Conservation (phyloP, 2,329 filamentous ascomycete genomes). For the Thermothelomyces thermophilus region DNA sequence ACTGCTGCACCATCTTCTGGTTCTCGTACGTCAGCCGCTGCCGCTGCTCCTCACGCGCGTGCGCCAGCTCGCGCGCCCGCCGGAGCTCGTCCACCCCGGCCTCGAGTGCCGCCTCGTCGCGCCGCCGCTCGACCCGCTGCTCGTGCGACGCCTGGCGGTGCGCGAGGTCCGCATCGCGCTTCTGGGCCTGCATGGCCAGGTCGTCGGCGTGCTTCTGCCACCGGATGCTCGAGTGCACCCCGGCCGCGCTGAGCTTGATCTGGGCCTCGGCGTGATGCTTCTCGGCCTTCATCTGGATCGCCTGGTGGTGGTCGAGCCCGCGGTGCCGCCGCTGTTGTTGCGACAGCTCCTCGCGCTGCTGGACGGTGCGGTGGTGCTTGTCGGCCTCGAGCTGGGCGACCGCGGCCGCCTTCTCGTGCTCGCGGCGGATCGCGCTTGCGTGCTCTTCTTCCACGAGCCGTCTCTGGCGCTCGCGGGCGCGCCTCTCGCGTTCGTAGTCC, state of each 20-base stretch:
- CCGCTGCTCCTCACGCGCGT: constrained; percentile 14
- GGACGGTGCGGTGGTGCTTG: constrained; percentile 13
- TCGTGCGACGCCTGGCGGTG: constrained; percentile 9
- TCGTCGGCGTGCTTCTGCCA: constrained; percentile 20
- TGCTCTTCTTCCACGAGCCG: constrained; percentile 17
- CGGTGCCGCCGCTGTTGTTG: constrained; percentile 16
- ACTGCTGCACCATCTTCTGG: constrained; percentile 9
- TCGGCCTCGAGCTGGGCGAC: constrained; percentile 14
- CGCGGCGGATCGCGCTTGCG: constrained; percentile 15
- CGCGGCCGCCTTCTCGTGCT: constrained; percentile 17
- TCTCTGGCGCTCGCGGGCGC: constrained; percentile 16
- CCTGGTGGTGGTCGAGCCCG: constrained; percentile 18
- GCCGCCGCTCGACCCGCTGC: constrained; percentile 11
- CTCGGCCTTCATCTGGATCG: constrained; percentile 13
- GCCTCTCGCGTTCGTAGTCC: constrained; percentile 21
- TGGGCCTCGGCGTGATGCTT: constrained; percentile 15
- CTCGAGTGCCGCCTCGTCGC: background rate
- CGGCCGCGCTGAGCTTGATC: constrained; percentile 15
- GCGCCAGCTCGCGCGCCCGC: constrained; percentile 12
- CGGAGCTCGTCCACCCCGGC: background rate
- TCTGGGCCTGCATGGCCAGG: constrained; percentile 16
- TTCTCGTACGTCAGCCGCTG: constrained; percentile 14
- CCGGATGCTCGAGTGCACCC: constrained; percentile 11
- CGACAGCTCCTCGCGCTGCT: constrained; percentile 17
- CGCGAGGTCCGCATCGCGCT: constrained; percentile 9